phyloP scores from a whole-genome alignment of 495 filamentous ascomycete species.

The Lindgomyces ingoldianus region DNA sequence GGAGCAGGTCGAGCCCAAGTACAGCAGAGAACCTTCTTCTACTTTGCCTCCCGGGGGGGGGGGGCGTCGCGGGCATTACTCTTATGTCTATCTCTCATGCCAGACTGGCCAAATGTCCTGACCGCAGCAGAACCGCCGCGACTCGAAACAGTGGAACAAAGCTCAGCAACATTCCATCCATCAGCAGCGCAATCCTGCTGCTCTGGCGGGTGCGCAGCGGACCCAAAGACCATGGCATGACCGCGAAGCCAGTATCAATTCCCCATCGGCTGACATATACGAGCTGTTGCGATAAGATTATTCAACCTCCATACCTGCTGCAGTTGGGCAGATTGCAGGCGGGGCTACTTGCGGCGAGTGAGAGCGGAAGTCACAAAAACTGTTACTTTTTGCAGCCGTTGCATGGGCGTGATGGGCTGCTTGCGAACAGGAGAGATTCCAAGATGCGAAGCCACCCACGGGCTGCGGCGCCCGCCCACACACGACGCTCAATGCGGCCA shows the following conservation, averaged over 20 bases:
- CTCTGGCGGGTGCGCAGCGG: not conserved
- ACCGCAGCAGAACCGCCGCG: not conserved
- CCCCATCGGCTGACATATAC: not conserved
- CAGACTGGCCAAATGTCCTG: conserved; percentile 4
- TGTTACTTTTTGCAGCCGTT: conserved; percentile 6
- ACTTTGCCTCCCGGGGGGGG: not conserved
- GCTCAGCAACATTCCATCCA: not conserved
- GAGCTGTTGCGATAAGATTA: not conserved
- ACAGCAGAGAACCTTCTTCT: conserved; percentile 9
- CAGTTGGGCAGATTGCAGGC: not conserved
- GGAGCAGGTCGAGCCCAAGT: conserved; percentile 1
- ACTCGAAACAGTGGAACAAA: conserved; percentile 19
- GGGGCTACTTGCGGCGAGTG: not conserved
- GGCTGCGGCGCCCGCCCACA: not conserved
- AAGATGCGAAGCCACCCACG: conserved; percentile 15
- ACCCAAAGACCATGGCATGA: not conserved
- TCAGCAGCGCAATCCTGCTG: too few species aligned
- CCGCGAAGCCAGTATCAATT: not conserved
- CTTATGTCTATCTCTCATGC: conserved; percentile 12
- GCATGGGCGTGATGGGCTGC: not conserved
- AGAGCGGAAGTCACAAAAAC: not conserved
- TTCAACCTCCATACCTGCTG: not conserved
- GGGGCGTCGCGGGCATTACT: not conserved
- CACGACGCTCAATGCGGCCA: not conserved
- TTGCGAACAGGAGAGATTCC: not conserved